Conservation (phyloP, 179 eudicot species). For the Nepenthes alata region DNA sequence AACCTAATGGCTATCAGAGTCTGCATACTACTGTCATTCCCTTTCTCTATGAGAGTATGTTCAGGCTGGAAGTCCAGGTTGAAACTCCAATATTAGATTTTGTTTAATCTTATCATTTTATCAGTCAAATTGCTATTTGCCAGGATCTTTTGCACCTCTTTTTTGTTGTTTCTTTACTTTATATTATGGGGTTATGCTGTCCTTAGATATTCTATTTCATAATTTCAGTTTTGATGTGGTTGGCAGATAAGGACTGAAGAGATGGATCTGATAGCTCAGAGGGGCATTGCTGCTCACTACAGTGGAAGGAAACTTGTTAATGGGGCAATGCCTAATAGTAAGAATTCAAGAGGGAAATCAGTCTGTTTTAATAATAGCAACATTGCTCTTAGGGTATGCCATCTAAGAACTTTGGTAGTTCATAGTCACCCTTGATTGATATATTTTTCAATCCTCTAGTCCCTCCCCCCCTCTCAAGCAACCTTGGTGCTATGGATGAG, state of each 20-base stretch:
- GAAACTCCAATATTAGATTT: slow-evolving; percentile 1
- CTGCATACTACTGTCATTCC: slow-evolving; percentile 98
- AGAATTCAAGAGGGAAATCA: slow-evolving; percentile 52
- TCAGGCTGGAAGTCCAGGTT: slow-evolving; percentile 96
- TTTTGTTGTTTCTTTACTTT: background rate
- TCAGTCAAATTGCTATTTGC: background rate
- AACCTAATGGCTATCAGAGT: slow-evolving; percentile 96
- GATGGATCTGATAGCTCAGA: slow-evolving; percentile 90
- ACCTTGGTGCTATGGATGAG: slow-evolving; percentile 7
- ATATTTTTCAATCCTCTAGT: background rate
- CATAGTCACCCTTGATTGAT: background rate
- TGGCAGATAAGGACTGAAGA: slow-evolving; percentile 93
- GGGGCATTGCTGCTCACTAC: slow-evolving; percentile 96
- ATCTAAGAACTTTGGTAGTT: background rate
- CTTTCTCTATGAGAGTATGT: slow-evolving; percentile 96
- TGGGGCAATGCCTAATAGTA: slow-evolving; percentile 33
- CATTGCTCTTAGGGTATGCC: slow-evolving; percentile 73
- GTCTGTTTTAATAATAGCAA: slow-evolving; percentile 58
- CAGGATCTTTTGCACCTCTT: too few relatives aligned
- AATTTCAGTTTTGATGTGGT: background rate
- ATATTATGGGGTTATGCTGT: background rate
- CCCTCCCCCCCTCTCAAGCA: slow-evolving; percentile 2
- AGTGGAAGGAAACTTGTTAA: slow-evolving; percentile 62
- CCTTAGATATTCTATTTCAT: background rate
- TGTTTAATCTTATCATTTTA: background rate